Conservation (phyloP, 2,329 filamentous ascomycete species). For the Tolypocladium inflatum region DNA sequence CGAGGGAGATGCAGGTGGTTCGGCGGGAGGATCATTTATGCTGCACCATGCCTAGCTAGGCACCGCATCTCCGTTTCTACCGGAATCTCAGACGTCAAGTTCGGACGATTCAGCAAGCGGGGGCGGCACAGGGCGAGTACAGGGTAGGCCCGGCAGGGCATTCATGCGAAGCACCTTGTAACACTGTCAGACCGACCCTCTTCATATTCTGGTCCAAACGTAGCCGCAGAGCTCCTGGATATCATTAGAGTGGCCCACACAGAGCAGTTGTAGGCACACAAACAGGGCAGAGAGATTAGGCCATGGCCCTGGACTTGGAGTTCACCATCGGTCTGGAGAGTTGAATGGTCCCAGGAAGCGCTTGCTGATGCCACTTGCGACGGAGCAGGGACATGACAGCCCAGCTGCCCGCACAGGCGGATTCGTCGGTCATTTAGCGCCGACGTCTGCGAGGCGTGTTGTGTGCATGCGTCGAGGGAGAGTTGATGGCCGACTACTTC, state of each 20-base stretch:
- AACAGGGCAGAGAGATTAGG: neutral
- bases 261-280: neutral
- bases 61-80: neutral
- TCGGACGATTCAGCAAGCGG: neutral
- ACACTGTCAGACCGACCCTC: neutral
- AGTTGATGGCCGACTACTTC: neutral
- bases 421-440: neutral
- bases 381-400: neutral
- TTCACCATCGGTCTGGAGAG: too few relatives aligned
- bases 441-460: neutral
- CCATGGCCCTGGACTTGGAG: neutral
- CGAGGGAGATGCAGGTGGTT: neutral
- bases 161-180: neutral
- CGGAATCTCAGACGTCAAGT: neutral
- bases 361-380: neutral
- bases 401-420: neutral
- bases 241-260: neutral
- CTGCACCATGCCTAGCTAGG: neutral
- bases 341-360: neutral
- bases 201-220: neutral
- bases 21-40: neutral
- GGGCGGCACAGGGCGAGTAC: neutral
- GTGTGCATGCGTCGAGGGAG: neutral
- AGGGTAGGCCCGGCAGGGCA: neutral
- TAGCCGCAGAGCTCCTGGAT: neutral